Evolutionary conservation across 768 basidiomycete species (phyloP), one percentile per base, ranked within the genome.

Genomic region (Mycena epipterygia): DNA sequence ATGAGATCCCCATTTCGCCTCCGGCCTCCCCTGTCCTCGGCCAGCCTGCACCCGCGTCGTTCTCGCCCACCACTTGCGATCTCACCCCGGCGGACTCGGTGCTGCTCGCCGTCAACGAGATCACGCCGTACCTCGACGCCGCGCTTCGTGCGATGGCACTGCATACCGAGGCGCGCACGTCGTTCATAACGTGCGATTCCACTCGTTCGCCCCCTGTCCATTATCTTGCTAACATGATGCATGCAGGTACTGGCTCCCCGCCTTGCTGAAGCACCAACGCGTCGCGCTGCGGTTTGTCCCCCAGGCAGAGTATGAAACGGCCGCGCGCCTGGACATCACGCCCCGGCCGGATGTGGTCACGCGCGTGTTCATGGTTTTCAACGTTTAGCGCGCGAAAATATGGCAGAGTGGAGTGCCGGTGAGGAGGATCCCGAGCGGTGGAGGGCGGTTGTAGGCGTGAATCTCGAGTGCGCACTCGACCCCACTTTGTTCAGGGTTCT

Each of bases 361-460:
- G 0, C 83, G 85, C 9, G 77, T 88, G 14, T 87, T 88, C 71
- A 86, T 88, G 85, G 72, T 87, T 3, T 88, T 86, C 75, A 75
- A 79, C 84, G 84, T 1, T 72, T 87, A 0, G 32, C 49, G 12
- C 72, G 73, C 5, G 74, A 68, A 0, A 75, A 80, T 0, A n/a
- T 76, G 4, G 58, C 32, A 3, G 51, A 49, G 3, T 86, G 84
- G 85, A 35, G 4, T 12, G 2, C 14, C 5, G 23, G 53, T 12
- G 12, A 8, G 3, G 74, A 74, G 16, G 75, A 79, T 27, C 79
- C 77, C 3, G 64, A 68, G 14, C 66, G 57, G 2, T 86, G 84
- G 83, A 57, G 69, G 30, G 65, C 68, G 3, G 74, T 83, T 2
- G 84, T 85, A 5, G 85, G 83, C 66, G 57, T 83, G 1, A 76